These are phyloP conservation scores for Colletotrichum sp. DNA, from an alignment of 2,329 filamentous ascomycete genomes.

Conservation along the genomic window DNA sequence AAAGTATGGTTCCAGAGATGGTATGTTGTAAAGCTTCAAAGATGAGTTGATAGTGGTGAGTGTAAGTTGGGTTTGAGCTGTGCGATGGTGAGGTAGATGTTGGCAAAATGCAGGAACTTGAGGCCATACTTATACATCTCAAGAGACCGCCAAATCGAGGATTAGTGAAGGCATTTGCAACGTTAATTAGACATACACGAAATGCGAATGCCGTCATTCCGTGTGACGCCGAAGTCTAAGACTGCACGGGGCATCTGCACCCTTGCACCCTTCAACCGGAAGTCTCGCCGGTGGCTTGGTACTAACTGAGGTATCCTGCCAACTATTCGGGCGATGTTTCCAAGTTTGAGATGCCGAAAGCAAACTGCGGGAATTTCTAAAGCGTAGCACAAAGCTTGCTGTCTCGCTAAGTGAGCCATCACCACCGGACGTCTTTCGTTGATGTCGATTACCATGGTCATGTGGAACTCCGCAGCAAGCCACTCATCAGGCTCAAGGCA, in stretches of 20 bases:
- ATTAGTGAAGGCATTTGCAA: background rate
- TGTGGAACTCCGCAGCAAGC: background rate
- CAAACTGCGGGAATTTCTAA: accelerated
- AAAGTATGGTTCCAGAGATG: accelerated
- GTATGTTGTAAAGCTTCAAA: accelerated
- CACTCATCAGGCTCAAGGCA: background rate
- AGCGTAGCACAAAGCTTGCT: background rate
- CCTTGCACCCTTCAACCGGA: background rate
- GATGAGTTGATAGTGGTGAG: background rate
- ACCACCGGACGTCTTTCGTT: accelerated
- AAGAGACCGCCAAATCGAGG: background rate
- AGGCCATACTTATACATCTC: background rate
- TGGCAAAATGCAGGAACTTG: background rate
- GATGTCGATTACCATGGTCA: background rate
- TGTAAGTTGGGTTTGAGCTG: background rate
- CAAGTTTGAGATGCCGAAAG: background rate
- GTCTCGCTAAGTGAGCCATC: background rate
- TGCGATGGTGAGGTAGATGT: background rate
- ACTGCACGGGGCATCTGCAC: background rate
- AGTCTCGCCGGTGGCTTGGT: background rate
- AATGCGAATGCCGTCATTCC: background rate
- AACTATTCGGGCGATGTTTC: accelerated
- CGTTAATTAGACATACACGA: background rate
- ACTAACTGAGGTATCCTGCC: background rate
- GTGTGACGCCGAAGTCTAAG: background rate